These are phyloP conservation scores for Colletotrichum filicis DNA, from an alignment of 2,329 filamentous ascomycete species.

Conservation along the genomic window DNA sequence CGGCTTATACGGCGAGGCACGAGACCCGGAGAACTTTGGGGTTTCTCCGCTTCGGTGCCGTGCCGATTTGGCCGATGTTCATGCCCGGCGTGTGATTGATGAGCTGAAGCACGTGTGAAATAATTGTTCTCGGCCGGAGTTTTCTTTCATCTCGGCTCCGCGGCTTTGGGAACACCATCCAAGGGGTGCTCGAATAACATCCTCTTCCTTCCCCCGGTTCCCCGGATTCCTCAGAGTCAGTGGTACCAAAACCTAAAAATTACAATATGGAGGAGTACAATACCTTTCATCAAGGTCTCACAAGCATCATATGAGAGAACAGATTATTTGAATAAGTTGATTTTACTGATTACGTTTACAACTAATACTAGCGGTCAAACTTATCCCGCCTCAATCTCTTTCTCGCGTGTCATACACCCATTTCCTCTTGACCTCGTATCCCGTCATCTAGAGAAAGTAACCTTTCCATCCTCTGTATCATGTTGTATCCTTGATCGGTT, in stretches of 20 bases:
- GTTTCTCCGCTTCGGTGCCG: constrained; percentile 18
- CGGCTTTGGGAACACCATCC: neutral
- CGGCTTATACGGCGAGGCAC: neutral
- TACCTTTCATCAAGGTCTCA: too few species aligned
- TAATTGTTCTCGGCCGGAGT: neutral
- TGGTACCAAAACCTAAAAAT: too few species aligned
- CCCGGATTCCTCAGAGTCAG: neutral
- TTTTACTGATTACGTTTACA: constrained; percentile 27
- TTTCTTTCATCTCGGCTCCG: neutral
- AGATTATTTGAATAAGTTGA: neutral
- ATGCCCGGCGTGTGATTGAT: neutral
- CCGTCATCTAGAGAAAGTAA: neutral
- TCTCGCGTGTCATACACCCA: neutral
- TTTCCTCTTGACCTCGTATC: neutral
- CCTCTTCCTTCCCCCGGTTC: neutral
- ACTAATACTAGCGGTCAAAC: neutral
- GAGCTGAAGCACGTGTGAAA: neutral
- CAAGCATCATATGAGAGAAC: too few species aligned
- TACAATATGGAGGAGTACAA: too few species aligned
- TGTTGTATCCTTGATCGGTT: neutral
- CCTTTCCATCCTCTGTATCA: neutral
- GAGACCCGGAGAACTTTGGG: neutral
- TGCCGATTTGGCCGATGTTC: constrained; percentile 19
- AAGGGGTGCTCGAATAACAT: neutral
- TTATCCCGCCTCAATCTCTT: neutral